Base-by-base conservation (phyloP, 495 filamentous ascomycete genomes). In the Penicillium salamii region DNA sequence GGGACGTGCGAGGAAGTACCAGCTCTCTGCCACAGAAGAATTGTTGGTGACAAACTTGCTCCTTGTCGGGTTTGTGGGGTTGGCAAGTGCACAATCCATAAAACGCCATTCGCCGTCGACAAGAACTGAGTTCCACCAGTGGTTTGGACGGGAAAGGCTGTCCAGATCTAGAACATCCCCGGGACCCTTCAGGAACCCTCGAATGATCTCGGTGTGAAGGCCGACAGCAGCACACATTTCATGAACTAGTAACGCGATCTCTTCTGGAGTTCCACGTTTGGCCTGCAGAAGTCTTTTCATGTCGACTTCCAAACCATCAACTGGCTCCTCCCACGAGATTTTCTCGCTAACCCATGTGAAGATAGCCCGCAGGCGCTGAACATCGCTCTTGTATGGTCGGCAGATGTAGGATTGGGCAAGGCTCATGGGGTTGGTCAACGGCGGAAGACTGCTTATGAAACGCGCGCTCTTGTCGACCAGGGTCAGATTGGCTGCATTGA, bases 61-160 rank as follows among this genome's bases (percentile, higher is more conserved):
- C 40, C 93, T 78, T 23, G 79, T 80, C 7, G 95, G 93, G 52
- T 97, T 89, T 0, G 92, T 95, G 24, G 93, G 91, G 49, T 83
- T 89, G 19, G 95, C 90, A 24, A 99, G 77, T 15, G 90, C 90
- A 59, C 89, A 95, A 66, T 99, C 93, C 80, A 99, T 92, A 50
- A 97, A 84, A 39, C 93, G 86, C 93, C 93, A 99, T 67, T 96
- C 89, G 13, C 88, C 85, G 59, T 99, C 95, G 9, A 96, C 85
- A 31, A 96, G 69, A 3, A 99, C 91, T 1, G 90, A 85, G 59
- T 99, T 99, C 93, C 93, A 99, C 87, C 89, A 97, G 74, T 99
- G 93, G 56, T 99, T 99, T 7, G 92, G 81, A 29, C 86, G 82
- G 46, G 87, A 81, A 12, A 85, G 79, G 37, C 68, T 70, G 39